phyloP scores from a whole-genome alignment of 306 rosid genomes.

The Corylus americana region DNA sequence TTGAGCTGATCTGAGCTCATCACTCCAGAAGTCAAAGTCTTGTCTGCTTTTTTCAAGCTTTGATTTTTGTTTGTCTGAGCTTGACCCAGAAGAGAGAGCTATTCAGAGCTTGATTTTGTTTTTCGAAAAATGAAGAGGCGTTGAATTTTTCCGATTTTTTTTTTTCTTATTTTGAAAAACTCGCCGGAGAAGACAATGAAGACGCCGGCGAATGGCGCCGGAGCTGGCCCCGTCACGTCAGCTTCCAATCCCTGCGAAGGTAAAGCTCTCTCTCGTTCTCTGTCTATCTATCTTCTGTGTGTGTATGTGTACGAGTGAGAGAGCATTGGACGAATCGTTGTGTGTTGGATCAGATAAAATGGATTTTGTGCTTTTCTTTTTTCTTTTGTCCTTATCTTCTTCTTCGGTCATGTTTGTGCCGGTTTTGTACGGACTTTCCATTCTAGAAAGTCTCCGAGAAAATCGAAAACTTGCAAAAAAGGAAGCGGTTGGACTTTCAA shows the following conservation, averaged over 20 bases:
- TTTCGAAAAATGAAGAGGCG: conserved; percentile 17
- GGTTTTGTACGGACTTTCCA: conserved; percentile 20
- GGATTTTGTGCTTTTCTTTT: background rate
- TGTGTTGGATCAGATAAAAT: conserved; percentile 20
- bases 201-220: conserved; percentile 51
- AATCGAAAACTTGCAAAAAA: background rate
- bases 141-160: conserved; percentile 19
- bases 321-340: conserved; percentile 15
- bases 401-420: conserved; percentile 1
- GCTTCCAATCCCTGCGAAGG: conserved; percentile 53
- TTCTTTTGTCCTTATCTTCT: conserved; percentile 8
- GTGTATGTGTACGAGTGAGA: background rate
- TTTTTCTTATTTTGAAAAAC: background rate
- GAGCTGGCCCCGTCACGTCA: conserved; percentile 33
- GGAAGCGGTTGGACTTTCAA: no score
- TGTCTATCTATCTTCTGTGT: background rate
- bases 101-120: conserved; percentile 3
- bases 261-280: conserved; percentile 2
- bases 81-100: conserved; percentile 4
- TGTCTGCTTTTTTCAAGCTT: background rate
- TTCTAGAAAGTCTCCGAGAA: background rate
- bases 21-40: background rate
- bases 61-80: conserved; percentile 38
- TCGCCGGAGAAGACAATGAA: conserved; percentile 52
- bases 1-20: conserved; percentile 31